phyloP scores from a whole-genome alignment of 2,329 filamentous ascomycete species.

The Aspergillus melleus region DNA sequence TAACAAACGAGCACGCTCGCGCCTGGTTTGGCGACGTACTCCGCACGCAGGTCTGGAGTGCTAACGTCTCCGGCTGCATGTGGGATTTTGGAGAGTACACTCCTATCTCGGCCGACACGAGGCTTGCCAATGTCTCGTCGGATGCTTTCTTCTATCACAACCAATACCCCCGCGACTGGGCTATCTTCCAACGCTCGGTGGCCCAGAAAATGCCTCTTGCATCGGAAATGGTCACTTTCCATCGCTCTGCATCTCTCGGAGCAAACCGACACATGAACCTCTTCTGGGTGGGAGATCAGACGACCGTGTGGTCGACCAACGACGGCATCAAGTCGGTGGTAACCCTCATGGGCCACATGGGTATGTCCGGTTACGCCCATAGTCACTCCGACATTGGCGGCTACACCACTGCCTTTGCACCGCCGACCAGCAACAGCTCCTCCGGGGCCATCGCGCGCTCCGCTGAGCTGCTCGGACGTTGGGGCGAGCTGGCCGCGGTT shows the following conservation, averaged over 20 bases:
- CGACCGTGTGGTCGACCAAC: constrained; percentile 34
- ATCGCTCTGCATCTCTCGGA: constrained; percentile 24
- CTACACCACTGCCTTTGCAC: constrained; percentile 34
- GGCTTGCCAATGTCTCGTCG: too few species aligned
- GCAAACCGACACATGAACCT: constrained; percentile 37
- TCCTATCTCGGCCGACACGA: too few species aligned
- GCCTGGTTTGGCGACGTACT: constrained; percentile 36
- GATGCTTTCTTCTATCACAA: constrained; percentile 9
- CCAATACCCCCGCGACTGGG: constrained; percentile 31
- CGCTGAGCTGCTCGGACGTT: constrained; percentile 37
- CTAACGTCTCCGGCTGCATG: too few species aligned
- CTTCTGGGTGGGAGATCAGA: constrained; percentile 42
- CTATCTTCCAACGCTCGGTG: constrained; percentile 36
- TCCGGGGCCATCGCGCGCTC: constrained; percentile 35
- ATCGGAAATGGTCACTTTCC: too few species aligned
- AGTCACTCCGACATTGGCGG: constrained; percentile 39
- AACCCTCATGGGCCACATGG: constrained; percentile 38
- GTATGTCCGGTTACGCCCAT: constrained; percentile 36
- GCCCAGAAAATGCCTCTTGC: too few species aligned
- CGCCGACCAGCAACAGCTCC: constrained; percentile 3
- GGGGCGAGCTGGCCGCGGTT: constrained; percentile 39
- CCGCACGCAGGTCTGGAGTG: too few species aligned
- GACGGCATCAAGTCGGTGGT: constrained; percentile 26
- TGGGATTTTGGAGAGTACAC: too few species aligned
- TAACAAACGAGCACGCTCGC: constrained; percentile 34